Evolutionary conservation across 1,284 basidiomycete species (phyloP).

Genomic region (Trichosporon ovoides): DNA sequence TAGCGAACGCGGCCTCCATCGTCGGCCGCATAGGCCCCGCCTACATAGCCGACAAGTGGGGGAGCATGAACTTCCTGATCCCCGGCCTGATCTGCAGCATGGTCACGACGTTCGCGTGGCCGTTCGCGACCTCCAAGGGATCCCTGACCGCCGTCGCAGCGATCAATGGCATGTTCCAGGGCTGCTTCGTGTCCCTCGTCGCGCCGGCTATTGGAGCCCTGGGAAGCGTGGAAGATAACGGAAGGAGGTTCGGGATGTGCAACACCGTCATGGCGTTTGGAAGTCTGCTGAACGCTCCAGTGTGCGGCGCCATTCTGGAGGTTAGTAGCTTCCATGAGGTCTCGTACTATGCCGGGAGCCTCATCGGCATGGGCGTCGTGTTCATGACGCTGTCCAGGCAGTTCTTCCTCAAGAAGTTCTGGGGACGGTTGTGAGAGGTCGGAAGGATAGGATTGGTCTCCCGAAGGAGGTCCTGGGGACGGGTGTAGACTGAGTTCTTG

Average conservation of each 20-base stretch:
- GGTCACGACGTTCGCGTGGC: slow-evolving; percentile 28
- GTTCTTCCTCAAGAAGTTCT: slow-evolving; percentile 4
- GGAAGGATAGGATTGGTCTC: no score
- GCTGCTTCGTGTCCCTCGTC: slow-evolving; percentile 27
- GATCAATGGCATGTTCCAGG: slow-evolving; percentile 26
- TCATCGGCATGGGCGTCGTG: slow-evolving; percentile 9
- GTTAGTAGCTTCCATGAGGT: slow-evolving; percentile 15
- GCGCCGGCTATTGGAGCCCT: slow-evolving; percentile 25
- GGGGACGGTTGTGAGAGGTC: slow-evolving; percentile 6
- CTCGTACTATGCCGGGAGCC: slow-evolving; percentile 19
- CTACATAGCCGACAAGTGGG: slow-evolving; percentile 20
- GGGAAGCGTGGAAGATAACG: slow-evolving; percentile 26
- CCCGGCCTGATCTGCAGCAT: slow-evolving; percentile 18
- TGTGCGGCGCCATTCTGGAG: slow-evolving; percentile 17
- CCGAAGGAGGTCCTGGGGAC: no score
- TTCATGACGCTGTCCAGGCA: slow-evolving; percentile 10
- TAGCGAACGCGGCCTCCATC: slow-evolving; percentile 22
- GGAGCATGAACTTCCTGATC: slow-evolving; percentile 23
- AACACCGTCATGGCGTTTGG: slow-evolving; percentile 19
- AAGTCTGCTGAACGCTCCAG: slow-evolving; percentile 18
- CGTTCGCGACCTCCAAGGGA: slow-evolving; percentile 18
- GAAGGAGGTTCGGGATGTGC: slow-evolving; percentile 28
- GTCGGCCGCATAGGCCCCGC: slow-evolving; percentile 21
- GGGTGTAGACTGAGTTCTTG: no score
- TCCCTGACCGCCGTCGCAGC: slow-evolving; percentile 19